Percentiles rank a stretch among this genome's conserved stretches.
Conservation (phyloP, 768 basidiomycete genomes). For the Paxillus ammoniavirescens region DNA sequence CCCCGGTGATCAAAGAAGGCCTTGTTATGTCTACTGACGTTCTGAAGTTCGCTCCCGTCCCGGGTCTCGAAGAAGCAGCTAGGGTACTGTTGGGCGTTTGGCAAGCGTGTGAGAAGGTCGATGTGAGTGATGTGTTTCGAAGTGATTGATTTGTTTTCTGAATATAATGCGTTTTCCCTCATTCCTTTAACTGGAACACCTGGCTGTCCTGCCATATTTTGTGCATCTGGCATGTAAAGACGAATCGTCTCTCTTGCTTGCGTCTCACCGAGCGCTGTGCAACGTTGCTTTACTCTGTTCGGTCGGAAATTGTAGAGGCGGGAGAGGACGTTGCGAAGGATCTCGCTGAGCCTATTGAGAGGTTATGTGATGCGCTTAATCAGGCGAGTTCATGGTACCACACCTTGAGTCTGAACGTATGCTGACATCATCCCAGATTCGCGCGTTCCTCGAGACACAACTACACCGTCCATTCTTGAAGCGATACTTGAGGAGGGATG, state of each 20-base stretch:
- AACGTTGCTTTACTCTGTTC: constrained; percentile 59
- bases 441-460: constrained; percentile 56
- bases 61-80: constrained; percentile 53
- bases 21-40: constrained; percentile 35
- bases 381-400: constrained; percentile 33
- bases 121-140: constrained; percentile 42
- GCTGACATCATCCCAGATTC: constrained; percentile 35
- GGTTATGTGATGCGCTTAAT: constrained; percentile 36
- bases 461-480: constrained; percentile 72
- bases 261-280: constrained; percentile 75
- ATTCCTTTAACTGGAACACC: too few relatives aligned
- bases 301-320: constrained; percentile 59
- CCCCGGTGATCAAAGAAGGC: constrained; percentile 35
- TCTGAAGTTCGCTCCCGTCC: constrained; percentile 52
- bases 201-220: background rate
- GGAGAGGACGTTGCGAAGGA: constrained; percentile 50
- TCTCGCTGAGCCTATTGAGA: constrained; percentile 46
- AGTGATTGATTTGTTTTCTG: background rate
- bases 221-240: constrained; percentile 36
- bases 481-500: constrained; percentile 73
- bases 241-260: constrained; percentile 65
- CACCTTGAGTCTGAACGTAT: too few relatives aligned
- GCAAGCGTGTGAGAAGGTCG: constrained; percentile 58
- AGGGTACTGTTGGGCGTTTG: constrained; percentile 58
- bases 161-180: background rate